phyloP scores from a whole-genome alignment of 495 filamentous ascomycete species.

The Penicillium diatomitis region DNA sequence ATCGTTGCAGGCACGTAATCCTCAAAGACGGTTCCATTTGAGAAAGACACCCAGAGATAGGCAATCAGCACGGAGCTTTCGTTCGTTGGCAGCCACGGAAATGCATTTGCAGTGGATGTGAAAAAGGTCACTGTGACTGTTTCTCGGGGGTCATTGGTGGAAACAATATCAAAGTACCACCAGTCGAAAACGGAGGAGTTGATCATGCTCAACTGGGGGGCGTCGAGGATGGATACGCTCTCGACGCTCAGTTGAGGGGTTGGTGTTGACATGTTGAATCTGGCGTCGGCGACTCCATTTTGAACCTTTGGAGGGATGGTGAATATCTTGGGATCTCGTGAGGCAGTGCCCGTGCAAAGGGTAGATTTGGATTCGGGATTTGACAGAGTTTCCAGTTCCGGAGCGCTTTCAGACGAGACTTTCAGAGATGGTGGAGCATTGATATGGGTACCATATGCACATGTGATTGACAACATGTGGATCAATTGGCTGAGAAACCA shows the following conservation, averaged over 20 bases:
- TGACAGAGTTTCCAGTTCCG: no score
- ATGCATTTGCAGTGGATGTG: conserved; percentile 13
- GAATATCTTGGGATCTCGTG: not conserved
- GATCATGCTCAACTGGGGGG: conserved; percentile 18
- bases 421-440: no score
- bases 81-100: conserved; percentile 9
- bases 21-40: conserved; percentile 13
- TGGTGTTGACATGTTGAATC: conserved; percentile 6
- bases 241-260: not conserved
- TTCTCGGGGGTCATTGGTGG: conserved; percentile 6
- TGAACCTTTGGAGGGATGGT: conserved; percentile 8
- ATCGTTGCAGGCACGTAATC: conserved; percentile 12
- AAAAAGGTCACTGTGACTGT: conserved; percentile 23
- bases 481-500: no score
- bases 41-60: conserved; percentile 18
- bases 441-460: no score
- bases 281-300: conserved; percentile 3
- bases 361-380: no score
- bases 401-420: no score
- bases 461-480: no score
- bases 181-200: conserved; percentile 29
- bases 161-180: conserved; percentile 35
- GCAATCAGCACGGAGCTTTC: conserved; percentile 13
- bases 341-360: no score
- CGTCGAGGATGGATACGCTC: conserved; percentile 15